Conservation (phyloP, 2,329 filamentous ascomycete genomes). For the Pseudocercospora vitis region DNA sequence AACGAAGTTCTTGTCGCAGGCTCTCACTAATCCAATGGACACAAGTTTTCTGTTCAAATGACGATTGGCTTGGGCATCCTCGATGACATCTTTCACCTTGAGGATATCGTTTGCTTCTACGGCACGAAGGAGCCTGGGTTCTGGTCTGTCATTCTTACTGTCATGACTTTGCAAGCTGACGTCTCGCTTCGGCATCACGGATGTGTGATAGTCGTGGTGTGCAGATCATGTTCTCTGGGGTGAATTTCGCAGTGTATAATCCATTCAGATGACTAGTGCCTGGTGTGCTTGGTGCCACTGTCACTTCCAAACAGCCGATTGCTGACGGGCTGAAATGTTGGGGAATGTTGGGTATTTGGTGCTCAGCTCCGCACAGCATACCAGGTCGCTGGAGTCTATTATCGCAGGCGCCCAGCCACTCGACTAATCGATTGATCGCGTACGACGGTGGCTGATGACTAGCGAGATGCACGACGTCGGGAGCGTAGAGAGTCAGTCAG, state of each 20-base stretch:
- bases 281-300: too few relatives aligned
- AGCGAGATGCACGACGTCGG: conserved; percentile 1
- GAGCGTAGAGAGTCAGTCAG: background rate
- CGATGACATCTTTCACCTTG: conserved; percentile 37
- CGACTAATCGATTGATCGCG: conserved; percentile 11
- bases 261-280: too few relatives aligned
- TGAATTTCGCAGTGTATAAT: too few relatives aligned
- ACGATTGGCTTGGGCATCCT: conserved; percentile 38
- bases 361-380: too few relatives aligned
- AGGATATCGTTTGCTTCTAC: conserved; percentile 42
- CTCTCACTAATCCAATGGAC: conserved; percentile 43
- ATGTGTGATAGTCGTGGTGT: background rate
- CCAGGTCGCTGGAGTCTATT: too few relatives aligned
- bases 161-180: conserved; percentile 22
- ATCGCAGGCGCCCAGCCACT: conserved; percentile 11
- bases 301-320: too few relatives aligned
- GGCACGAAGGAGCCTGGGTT: conserved; percentile 45
- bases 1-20: conserved; percentile 40
- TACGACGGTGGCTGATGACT: conserved; percentile 18
- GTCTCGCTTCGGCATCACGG: conserved; percentile 20
- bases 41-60: conserved; percentile 43
- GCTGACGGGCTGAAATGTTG: too few relatives aligned
- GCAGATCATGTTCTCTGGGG: background rate
- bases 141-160: conserved; percentile 36
- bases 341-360: too few relatives aligned